These are phyloP conservation scores for Psidium friedrichsthalianum DNA, from an alignment of 345 rosid species.

Conservation along the genomic window DNA sequence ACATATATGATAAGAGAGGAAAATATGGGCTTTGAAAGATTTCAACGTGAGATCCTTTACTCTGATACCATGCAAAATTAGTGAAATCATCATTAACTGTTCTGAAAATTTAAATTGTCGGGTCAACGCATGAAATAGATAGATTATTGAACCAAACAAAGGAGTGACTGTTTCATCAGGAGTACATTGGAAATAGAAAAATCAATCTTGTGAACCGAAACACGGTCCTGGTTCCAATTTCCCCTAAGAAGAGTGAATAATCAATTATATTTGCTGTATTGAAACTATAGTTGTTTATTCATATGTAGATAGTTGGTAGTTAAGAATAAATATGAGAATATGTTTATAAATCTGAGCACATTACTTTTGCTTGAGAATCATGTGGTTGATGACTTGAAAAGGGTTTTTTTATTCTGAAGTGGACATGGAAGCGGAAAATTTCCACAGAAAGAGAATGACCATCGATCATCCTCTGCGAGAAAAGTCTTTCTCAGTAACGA, in stretches of 20 bases:
- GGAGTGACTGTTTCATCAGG: not conserved
- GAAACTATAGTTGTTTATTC: not conserved
- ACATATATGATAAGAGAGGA: not conserved
- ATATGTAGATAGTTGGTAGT: not conserved
- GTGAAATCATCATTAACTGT: accelerated
- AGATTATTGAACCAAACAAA: not conserved
- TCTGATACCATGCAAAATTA: not conserved
- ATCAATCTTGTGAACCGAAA: too few species aligned
- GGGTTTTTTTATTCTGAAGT: not conserved
- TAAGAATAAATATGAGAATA: not conserved
- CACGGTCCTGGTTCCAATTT: too few species aligned
- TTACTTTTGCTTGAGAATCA: not conserved
- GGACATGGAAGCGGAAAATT: not conserved
- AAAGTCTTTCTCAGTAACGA: not conserved
- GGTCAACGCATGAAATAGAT: too few species aligned
- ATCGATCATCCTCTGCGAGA: not conserved
- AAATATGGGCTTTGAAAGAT: not conserved
- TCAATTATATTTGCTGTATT: not conserved
- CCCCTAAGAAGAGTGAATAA: not conserved
- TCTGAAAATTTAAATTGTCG: not conserved
- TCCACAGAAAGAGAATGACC: not conserved
- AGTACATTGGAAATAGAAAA: not conserved
- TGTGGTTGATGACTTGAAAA: not conserved
- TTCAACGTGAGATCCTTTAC: not conserved
- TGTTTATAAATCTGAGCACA: not conserved